These are phyloP conservation scores for Neofusicoccum umdonicola DNA, from an alignment of 2,329 filamentous ascomycete genomes.

Conservation along the genomic window DNA sequence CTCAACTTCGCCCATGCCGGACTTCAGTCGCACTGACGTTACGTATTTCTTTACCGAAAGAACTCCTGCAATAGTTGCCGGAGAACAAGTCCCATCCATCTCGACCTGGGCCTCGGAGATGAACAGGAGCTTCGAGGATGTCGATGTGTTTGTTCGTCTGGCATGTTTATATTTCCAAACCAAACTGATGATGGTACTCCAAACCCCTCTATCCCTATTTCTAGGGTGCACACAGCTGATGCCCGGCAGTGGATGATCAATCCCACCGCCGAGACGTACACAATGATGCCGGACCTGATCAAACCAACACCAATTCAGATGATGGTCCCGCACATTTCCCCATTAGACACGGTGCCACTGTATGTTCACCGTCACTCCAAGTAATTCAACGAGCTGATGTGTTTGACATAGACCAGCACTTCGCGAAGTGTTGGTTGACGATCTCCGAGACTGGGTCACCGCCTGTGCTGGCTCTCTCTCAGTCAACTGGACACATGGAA, in stretches of 20 bases:
- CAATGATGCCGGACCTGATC: constrained; percentile 14
- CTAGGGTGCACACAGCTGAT: background rate
- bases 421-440: constrained; percentile 10
- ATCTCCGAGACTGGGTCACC: constrained; percentile 13
- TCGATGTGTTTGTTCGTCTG: constrained; percentile 16
- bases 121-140: constrained; percentile 14
- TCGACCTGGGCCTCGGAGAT: constrained; percentile 14
- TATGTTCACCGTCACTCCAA: background rate
- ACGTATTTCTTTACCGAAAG: constrained; percentile 1
- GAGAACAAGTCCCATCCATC: background rate
- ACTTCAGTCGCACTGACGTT: background rate
- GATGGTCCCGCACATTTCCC: constrained; percentile 15
- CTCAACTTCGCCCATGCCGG: background rate
- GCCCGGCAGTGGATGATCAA: constrained; percentile 15
- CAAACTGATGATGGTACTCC: constrained; percentile 11
- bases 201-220: background rate
- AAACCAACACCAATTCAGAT: constrained; percentile 14
- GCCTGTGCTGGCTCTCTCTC: constrained; percentile 8
- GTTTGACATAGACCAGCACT: background rate
- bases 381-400: background rate
- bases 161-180: constrained; percentile 13
- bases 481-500: constrained; percentile 11
- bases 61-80: background rate
- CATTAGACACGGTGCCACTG: constrained; percentile 12
- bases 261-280: constrained; percentile 15